Evolutionary conservation across 2,329 filamentous ascomycete species (phyloP).

Genomic region (Didymella pinodella): DNA sequence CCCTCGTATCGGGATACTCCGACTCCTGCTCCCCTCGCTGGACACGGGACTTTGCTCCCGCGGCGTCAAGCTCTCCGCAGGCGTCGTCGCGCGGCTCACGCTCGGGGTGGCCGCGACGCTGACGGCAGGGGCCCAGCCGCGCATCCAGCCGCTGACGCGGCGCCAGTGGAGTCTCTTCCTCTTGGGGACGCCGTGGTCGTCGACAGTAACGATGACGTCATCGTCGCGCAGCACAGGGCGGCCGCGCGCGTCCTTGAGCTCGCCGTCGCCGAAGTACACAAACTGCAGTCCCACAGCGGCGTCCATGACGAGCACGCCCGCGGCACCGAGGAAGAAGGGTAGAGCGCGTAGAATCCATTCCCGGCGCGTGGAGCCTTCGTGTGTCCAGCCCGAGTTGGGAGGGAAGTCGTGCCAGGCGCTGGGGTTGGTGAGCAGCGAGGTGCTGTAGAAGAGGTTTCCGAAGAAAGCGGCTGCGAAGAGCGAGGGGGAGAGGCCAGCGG

Average conservation of each 20-base stretch:
- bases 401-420: constrained; percentile 67
- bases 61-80: constrained; percentile 31
- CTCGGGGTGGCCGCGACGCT: constrained; percentile 50
- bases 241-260: constrained; percentile 25
- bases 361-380: constrained; percentile 60
- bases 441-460: constrained; percentile 73
- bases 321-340: constrained; percentile 72
- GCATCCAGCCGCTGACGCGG: constrained; percentile 69
- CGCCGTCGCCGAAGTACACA: constrained; percentile 62
- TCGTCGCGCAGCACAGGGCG: constrained; percentile 48
- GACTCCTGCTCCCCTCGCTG: not conserved
- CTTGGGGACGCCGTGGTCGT: constrained; percentile 44
- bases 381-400: constrained; percentile 65
- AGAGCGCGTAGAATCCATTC: constrained; percentile 66
- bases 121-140: constrained; percentile 68
- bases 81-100: constrained; percentile 40
- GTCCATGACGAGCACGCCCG: constrained; percentile 69
- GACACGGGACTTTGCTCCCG: constrained; percentile 16
- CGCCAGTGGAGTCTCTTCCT: constrained; percentile 61
- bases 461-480: constrained; percentile 73
- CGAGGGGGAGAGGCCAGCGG: constrained; percentile 67
- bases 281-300: constrained; percentile 70
- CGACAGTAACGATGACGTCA: constrained; percentile 55
- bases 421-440: constrained; percentile 69
- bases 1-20: constrained; percentile 37